Evolutionary conservation across 495 filamentous ascomycete species (phyloP).

Genomic region (Talaromyces stipitatus): DNA sequence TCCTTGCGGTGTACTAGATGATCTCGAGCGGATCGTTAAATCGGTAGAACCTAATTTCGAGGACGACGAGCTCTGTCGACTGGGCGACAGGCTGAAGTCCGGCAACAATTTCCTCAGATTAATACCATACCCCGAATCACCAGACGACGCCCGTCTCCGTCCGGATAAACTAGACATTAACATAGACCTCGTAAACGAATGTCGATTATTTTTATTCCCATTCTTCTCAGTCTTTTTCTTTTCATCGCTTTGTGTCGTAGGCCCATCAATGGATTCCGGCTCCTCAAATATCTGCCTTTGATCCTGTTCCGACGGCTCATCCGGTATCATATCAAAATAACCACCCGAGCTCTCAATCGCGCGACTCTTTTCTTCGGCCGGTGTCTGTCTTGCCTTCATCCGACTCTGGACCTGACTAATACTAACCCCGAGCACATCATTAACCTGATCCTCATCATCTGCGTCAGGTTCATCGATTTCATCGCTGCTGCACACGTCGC

Average conservation of each 20-base stretch:
- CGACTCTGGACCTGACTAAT: constrained; percentile 66
- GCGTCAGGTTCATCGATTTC: neutral
- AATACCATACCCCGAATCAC: neutral
- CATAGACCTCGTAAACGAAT: constrained; percentile 22
- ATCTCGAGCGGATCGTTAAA: neutral
- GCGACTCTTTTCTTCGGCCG: constrained; percentile 66
- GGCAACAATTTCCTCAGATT: neutral
- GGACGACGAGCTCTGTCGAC: neutral
- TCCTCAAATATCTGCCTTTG: neutral
- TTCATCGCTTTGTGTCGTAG: neutral
- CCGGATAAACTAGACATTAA: constrained; percentile 17
- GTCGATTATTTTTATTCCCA: neutral
- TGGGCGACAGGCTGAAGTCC: constrained; percentile 1
- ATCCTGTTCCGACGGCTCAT: neutral
- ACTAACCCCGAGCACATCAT: constrained; percentile 69
- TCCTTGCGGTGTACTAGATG: neutral
- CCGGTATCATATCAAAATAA: constrained; percentile 2
- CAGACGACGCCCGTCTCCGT: neutral
- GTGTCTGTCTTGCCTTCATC: constrained; percentile 61
- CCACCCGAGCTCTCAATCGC: constrained; percentile 35
- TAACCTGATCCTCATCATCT: constrained; percentile 33
- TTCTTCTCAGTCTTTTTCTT: neutral
- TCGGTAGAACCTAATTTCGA: neutral
- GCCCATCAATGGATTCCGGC: neutral
- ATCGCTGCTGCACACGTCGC: neutral